These are phyloP conservation scores for Aphanomyces cochlioides DNA, from an alignment of 352 stramenopile genomes.

Conservation along the genomic window DNA sequence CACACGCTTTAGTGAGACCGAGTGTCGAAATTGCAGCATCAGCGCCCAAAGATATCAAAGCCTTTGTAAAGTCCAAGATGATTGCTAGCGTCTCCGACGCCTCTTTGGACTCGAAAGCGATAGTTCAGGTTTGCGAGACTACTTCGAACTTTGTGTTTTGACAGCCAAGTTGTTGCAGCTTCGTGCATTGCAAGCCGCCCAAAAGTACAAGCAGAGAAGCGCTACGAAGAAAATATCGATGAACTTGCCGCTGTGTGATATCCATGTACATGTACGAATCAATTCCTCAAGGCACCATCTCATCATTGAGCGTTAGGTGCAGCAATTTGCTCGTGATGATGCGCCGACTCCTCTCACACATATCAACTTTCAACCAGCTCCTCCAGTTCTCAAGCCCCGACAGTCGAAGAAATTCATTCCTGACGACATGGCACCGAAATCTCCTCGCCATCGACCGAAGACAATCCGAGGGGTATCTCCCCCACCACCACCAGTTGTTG, in stretches of 20 bases:
- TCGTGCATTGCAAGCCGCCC: conserved; percentile 6
- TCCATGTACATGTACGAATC: conserved; percentile 16
- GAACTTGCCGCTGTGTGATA: conserved; percentile 16
- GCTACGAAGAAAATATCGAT: background rate
- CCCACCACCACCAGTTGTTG: background rate
- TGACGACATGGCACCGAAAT: background rate
- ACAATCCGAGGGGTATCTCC: conserved; percentile 3
- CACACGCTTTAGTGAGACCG: background rate
- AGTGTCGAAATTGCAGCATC: background rate
- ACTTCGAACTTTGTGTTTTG: background rate
- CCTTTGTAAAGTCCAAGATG: conserved; percentile 14
- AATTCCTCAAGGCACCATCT: background rate
- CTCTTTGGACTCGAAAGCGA: conserved; percentile 8
- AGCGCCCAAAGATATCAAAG: conserved; percentile 1
- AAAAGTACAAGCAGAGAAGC: conserved; percentile 7
- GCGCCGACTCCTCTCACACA: background rate
- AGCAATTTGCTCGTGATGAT: background rate
- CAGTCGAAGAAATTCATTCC: conserved; percentile 1
- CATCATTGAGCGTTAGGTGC: background rate
- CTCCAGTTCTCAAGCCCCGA: background rate
- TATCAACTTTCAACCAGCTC: background rate
- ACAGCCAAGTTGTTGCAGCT: background rate
- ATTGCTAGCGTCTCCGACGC: background rate
- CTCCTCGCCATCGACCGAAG: background rate
- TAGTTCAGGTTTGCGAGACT: conserved; percentile 10